Conservation (phyloP, 345 rosid genomes). For the thale cress (Arabidopsis thaliana) region TAIR10.1 NC_003070.9:2847501-2848000, state of each 20-base stretch:
- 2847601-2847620: slow-evolving; percentile 65
- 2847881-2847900: background rate
- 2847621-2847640: slow-evolving; percentile 68
- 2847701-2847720: background rate
- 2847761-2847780: background rate
- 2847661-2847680: slow-evolving; percentile 53
- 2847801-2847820: slow-evolving; percentile 17
- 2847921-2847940: background rate
- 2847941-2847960: background rate
- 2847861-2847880: slow-evolving; percentile 42
- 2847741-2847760: background rate
- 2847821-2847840: slow-evolving; percentile 43
- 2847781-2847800: background rate
- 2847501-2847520: slow-evolving; percentile 79
- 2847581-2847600: slow-evolving; percentile 73
- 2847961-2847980: background rate
- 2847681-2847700: background rate
- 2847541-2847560: slow-evolving; percentile 64
- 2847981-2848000: background rate
- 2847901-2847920: slow-evolving; percentile 9
- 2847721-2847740: background rate
- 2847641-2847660: slow-evolving; percentile 49
- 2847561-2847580: slow-evolving; percentile 84
- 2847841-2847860: slow-evolving; percentile 35
- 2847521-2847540: slow-evolving; percentile 80